Percentiles rank a stretch among this genome's conserved stretches.
Evolutionary conservation across 805 yeast genomes (phyloP).

Genomic region (Pichia rugopelliculosa): DNA sequence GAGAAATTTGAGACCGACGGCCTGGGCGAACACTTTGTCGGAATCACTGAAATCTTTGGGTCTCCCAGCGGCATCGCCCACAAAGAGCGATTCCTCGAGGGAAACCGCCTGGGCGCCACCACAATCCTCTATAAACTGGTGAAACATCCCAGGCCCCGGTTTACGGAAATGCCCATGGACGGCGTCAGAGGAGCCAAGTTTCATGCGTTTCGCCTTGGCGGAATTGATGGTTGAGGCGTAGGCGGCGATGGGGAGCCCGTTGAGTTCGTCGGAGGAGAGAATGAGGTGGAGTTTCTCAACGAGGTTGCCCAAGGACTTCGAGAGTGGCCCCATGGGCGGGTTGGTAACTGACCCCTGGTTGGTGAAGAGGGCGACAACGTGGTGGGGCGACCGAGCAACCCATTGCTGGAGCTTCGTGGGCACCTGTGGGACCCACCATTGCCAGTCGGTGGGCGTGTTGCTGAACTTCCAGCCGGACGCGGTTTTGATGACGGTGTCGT

Average conservation of each 20-base stretch:
- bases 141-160: constrained; percentile 77
- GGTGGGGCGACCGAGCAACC: neutral
- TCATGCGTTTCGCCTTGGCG: constrained; percentile 12
- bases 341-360: constrained; percentile 70
- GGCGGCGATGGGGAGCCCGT: constrained; percentile 34
- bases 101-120: constrained; percentile 13
- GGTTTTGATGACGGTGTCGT: neutral
- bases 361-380: constrained; percentile 61
- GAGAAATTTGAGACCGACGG: constrained; percentile 44
- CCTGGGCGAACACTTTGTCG: constrained; percentile 63
- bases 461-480: neutral
- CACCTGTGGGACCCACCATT: neutral
- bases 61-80: constrained; percentile 98
- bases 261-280: constrained; percentile 10
- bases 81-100: constrained; percentile 36
- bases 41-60: constrained; percentile 69
- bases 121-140: constrained; percentile 37
- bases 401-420: neutral
- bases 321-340: constrained; percentile 10
- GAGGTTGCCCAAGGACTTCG: constrained; percentile 34
- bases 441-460: neutral
- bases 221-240: constrained; percentile 62
- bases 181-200: constrained; percentile 23
- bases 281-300: constrained; percentile 35
- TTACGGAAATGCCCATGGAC: constrained; percentile 47